Evolutionary conservation across 1,139 yeast species (phyloP), one percentile per base, ranked within the genome.

Genomic region (Magnusiomyces tetraspermus): DNA sequence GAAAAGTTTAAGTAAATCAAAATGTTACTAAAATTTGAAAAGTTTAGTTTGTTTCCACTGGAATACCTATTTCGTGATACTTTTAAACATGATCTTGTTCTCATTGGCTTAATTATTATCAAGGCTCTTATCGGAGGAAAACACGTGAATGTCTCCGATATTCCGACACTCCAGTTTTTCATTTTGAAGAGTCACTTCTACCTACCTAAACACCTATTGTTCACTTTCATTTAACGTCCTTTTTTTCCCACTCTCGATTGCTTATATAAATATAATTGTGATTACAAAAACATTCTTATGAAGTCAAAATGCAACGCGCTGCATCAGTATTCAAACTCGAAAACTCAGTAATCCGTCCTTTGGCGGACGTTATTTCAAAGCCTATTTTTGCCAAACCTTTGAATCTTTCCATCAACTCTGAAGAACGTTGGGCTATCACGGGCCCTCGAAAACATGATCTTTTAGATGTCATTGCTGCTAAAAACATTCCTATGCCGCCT

Each of bases 401-500:
- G 2, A 56, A 60, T 19, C 59, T 74, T 41, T 58, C 63, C 1
- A 66, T 74, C 44, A 58, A 61, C 10, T 57, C 67, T 0, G 57
- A 64, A 17, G 72, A 77, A 56, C 68, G 68, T 53, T 76, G 82
- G 78, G 83, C 81, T 1, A 60, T 79, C 17, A 66, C 77, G 5
- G 84, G 84, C 0, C 68, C 77, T 1, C 58, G 66, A 37, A 78
- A 78, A 62, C 62, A 74, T 1, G 69, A 69, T 13, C 64, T 80
- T 24, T 62, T 79, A 23, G 69, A 68, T 46, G 65, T 73, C 1
- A 56, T 79, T 24, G 73, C 80, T 0, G 75, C 78, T 1, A 68
- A 72, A 43, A 77, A 72, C 60, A 63, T 80, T 23, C 69, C 81
- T 0, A 70, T 68, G 1, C 88, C 90, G 1, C 73, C 83, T 0